A percentile compares a stretch with the other conserved stretches of the same genome.
Conservation (phyloP, 2,329 filamentous ascomycete genomes). For the Ophiostoma himal-ulmi region DNA sequence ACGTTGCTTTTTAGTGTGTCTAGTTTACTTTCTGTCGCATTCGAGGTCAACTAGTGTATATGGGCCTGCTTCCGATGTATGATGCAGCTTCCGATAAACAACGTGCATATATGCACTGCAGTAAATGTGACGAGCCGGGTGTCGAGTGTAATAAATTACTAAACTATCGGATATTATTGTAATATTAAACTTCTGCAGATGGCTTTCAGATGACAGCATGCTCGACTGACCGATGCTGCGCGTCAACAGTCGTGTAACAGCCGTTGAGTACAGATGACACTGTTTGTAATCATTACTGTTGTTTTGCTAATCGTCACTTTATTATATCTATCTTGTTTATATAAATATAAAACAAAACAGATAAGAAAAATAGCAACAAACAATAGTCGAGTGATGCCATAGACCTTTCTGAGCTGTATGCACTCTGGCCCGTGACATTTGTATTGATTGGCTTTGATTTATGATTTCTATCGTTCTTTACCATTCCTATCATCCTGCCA, state of each 20-base stretch:
- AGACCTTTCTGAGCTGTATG: too few species aligned
- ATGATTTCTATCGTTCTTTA: neutral
- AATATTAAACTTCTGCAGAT: too few species aligned
- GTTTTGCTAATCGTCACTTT: neutral
- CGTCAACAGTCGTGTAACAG: neutral
- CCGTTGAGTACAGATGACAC: neutral
- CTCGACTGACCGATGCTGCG: too few species aligned
- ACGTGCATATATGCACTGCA: neutral
- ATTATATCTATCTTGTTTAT: too few species aligned
- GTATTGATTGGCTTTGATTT: neutral
- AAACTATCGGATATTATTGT: neutral
- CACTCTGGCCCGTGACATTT: too few species aligned
- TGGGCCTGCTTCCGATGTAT: neutral
- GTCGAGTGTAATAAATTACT: neutral
- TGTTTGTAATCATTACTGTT: neutral
- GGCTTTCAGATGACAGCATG: too few species aligned
- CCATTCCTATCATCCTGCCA: neutral
- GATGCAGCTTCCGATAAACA: neutral
- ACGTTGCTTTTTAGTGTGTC: neutral
- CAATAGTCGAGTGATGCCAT: too few species aligned
- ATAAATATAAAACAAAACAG: too few species aligned
- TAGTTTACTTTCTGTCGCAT: neutral
- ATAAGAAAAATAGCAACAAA: too few species aligned
- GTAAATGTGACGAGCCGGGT: neutral
- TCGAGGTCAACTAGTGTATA: neutral